Base-by-base conservation (phyloP, 169 alveolate species). In the Cryptosporidium parvum region DNA sequence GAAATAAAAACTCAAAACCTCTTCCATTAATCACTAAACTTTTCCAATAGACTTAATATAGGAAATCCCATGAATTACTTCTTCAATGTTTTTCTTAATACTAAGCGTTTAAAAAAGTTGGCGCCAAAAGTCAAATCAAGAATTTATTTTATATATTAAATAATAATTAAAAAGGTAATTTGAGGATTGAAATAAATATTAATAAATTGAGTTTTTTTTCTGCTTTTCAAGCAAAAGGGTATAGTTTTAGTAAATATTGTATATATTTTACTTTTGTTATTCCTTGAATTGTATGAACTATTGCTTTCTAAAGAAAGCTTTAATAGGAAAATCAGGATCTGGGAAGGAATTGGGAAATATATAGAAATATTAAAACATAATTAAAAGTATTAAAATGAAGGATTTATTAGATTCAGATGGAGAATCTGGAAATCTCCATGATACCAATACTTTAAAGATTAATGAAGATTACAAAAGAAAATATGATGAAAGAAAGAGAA, bases 401-500 rank as follows among this genome's bases (percentile, higher is more conserved):
- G 71, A 73, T 39, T 56, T 73, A 26, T 59, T 53, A 33, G 70
- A 59, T 39, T 59, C 72, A 16, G 86, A 72, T 23, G 85, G 53
- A 21, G 86, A 73, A 51, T 56, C 86, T 7, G 86, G n/a, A 23
- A 42, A 18, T 14, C 44, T 29, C 6, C 44, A 65, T 7, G 39
- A 26, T 1, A 1, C 8, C 0, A 69, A 59, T 44, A 44, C 33
- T 16, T 26, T 62, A 1, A 62, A 9, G 42, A 65, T 45, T 14
- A 65, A 65, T 14, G 59, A 80, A 7, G 89, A 80, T 8, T 80
- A 42, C 10, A 65, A 62, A 18, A 80, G 75, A 39, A 80, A 80
- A 0, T 80, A 62, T 39, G 89, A 80, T 39, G 89, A 80, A 35
- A 65, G 52, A 29, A 80, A 80, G 9, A 59, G 75, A n/a, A 80